Evolutionary conservation across 2,329 filamentous ascomycete genomes (phyloP), one percentile per base, ranked within the genome.

Genomic region (Chlorencoelia australis): DNA sequence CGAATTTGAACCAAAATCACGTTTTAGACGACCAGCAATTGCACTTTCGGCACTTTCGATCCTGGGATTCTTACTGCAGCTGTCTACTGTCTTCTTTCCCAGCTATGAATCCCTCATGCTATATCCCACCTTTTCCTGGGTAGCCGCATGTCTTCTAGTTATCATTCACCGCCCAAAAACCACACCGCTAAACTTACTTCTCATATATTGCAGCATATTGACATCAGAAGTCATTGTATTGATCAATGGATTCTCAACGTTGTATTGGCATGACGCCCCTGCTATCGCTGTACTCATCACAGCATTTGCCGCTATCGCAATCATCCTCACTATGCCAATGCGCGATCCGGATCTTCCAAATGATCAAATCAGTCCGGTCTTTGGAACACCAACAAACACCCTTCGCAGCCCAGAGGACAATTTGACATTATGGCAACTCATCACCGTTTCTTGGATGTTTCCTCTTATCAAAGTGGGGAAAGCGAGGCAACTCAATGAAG

Each of bases 361-460:
- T 3, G 57, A 68, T 7, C 70, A 68, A 1, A 84, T 88, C 39
- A 75, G 76, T 34, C 59, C 62, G 11, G 65, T 73, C 2, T 75
- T 70, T 35, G 62, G 66, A 13, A 45, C 59, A 4, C 75, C 82
- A 1, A 77, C 69, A 0, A 66, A 61, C 3, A 58, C 66, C 2
- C 61, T 82, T n/a, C 79, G 85, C 19, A 78, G 71, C 31, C 79
- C 87, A 0, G 87, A 94, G 56, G 87, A 94, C 48, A 76, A 82
- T 44, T 57, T 94, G 16, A 82, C 71, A 1, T 64, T 88, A 1
- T 87, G 84, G 71, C 82, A 88, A 47, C 94, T 85, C 60, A 82
- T 89, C 73, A 79, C 75, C 5, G 80, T 94, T 18, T 82, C 75
- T 0, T 94, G 87, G 87, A 79, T 94, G 61, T 65, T 66, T 1